Evolutionary conservation across 2,329 filamentous ascomycete species (phyloP).

Genomic region (Microsporum audouinii): DNA sequence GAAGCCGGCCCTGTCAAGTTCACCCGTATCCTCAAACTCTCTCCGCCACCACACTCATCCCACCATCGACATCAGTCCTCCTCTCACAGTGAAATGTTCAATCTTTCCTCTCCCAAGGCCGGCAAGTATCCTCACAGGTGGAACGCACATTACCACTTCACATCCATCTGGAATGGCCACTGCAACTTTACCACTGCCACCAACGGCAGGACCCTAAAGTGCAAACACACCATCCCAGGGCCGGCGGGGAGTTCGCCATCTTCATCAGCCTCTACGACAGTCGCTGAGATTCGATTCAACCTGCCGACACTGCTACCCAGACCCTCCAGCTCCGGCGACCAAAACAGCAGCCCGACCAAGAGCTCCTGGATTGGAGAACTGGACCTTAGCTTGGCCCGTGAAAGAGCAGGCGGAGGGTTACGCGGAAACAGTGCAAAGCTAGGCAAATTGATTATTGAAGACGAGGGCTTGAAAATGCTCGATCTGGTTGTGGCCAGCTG

Average conservation of each 20-base stretch:
- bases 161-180: conserved; percentile 72
- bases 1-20: conserved; percentile 9
- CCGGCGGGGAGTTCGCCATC: neutral
- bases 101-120: conserved; percentile 5
- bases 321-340: conserved; percentile 12
- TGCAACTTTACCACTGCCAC: conserved; percentile 77
- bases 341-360: conserved; percentile 5
- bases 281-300: conserved; percentile 87
- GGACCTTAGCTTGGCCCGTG: conserved; percentile 65
- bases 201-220: conserved; percentile 62
- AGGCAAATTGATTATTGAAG: conserved; percentile 80
- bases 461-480: conserved; percentile 89
- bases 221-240: conserved; percentile 48
- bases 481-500: conserved; percentile 86
- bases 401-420: conserved; percentile 76
- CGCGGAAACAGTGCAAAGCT: conserved; percentile 80
- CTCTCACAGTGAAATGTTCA: conserved; percentile 5
- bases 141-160: conserved; percentile 55
- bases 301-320: conserved; percentile 48
- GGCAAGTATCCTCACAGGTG: conserved; percentile 10
- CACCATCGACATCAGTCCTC: neutral
- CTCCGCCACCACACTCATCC: conserved; percentile 5
- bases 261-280: conserved; percentile 33
- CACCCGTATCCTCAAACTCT: conserved; percentile 13
- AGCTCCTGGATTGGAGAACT: conserved; percentile 7